A percentile compares a stretch with the other conserved stretches of the same genome.
Conservation (phyloP, 2,329 filamentous ascomycete species). For the Pseudocercospora musae region DNA sequence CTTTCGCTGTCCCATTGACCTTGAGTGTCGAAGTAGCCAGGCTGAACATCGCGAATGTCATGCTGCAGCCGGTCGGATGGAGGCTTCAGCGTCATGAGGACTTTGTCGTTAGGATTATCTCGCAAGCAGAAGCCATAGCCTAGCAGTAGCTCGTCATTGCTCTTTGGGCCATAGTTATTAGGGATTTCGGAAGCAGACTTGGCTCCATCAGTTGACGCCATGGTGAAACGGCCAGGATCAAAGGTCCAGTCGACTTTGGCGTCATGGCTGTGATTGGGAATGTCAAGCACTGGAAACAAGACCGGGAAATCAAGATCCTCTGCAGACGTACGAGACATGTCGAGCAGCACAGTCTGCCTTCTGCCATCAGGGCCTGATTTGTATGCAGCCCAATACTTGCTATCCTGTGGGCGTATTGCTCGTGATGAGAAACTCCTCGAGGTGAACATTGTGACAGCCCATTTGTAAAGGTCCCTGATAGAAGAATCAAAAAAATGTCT, state of each 20-base stretch:
- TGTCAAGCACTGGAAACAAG: constrained; percentile 51
- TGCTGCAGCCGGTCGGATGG: constrained; percentile 39
- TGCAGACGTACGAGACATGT: constrained; percentile 33
- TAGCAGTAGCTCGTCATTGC: constrained; percentile 52
- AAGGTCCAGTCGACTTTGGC: constrained; percentile 50
- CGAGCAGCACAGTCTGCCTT: constrained; percentile 34
- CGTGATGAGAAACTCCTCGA: constrained; percentile 51
- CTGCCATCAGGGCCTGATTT: constrained; percentile 29
- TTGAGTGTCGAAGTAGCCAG: constrained; percentile 34
- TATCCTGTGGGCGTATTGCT: constrained; percentile 33
- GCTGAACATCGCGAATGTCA: constrained; percentile 29
- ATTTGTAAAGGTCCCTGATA: constrained; percentile 46
- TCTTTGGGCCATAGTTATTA: constrained; percentile 55
- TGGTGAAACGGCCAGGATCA: constrained; percentile 38
- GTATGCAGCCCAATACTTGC: constrained; percentile 38
- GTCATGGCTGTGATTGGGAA: constrained; percentile 47
- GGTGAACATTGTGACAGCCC: constrained; percentile 52
- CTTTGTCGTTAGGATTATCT: constrained; percentile 47
- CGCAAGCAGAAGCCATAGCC: constrained; percentile 53
- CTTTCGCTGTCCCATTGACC: constrained; percentile 36
- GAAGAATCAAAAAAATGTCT: constrained; percentile 18
- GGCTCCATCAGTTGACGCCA: constrained; percentile 38
- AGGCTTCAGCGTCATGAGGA: constrained; percentile 42
- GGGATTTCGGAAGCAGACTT: constrained; percentile 43
- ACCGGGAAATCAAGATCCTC: constrained; percentile 41